Evolutionary conservation across 768 basidiomycete genomes (phyloP).

Genomic region (Hemileccinum rubropunctum): DNA sequence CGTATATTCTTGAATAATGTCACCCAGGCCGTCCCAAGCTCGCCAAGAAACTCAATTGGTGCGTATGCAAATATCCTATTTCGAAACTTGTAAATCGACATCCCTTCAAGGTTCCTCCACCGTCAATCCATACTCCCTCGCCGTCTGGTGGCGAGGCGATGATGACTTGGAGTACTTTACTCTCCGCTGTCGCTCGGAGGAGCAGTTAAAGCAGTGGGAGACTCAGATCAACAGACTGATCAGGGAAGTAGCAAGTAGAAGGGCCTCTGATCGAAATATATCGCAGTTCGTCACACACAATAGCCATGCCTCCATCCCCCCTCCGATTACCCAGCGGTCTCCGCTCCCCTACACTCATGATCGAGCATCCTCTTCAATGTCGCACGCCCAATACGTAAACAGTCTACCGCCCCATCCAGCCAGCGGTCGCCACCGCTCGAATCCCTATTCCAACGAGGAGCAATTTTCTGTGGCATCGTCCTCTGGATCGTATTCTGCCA

Average conservation of each 20-base stretch:
- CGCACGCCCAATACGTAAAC: conserved; percentile 30
- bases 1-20: conserved; percentile 97
- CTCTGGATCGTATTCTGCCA: conserved; percentile 29
- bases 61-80: conserved; percentile 29
- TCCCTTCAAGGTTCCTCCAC: conserved; percentile 41
- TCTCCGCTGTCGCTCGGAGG: conserved; percentile 88
- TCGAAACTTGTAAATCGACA: not conserved
- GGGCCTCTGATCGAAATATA: conserved; percentile 62
- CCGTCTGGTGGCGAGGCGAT: conserved; percentile 94
- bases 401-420: conserved; percentile 33
- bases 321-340: conserved; percentile 32
- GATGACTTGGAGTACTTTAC: conserved; percentile 93
- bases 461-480: conserved; percentile 30
- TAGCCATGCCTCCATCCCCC: conserved; percentile 41
- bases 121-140: conserved; percentile 69
- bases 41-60: conserved; percentile 61
- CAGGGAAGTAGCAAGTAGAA: conserved; percentile 66
- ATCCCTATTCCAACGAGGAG: conserved; percentile 41
- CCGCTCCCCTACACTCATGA: conserved; percentile 37
- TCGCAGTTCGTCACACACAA: conserved; percentile 47
- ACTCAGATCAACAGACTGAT: conserved; percentile 85
- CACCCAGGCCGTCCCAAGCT: conserved; percentile 68
- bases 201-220: conserved; percentile 93
- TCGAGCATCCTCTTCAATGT: conserved; percentile 35
- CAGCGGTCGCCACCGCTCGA: conserved; percentile 34